Evolutionary conservation across 2,329 filamentous ascomycete species (phyloP), one percentile per base, ranked within the genome.

Genomic region (Tolypocladium inflatum): DNA sequence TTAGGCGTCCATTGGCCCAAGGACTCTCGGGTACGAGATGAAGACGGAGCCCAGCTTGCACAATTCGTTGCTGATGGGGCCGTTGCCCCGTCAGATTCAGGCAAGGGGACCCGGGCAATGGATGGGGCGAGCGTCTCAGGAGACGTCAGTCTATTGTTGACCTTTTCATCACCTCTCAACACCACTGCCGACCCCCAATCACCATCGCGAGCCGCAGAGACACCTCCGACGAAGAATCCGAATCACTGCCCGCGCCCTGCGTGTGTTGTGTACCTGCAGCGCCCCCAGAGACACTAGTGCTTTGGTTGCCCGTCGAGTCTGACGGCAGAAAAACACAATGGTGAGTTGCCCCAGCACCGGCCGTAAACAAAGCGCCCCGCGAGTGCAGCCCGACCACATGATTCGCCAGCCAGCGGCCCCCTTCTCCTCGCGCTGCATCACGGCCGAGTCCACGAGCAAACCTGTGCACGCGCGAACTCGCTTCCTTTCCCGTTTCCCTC

Each of bases 311-410:
- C 21, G 54, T 43, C 55, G 35, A 62, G 60, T 63, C 55, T 58
- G 59, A 59, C 58, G 56, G 59, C 62, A 57, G 57, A 56, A 56
- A 57, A 59, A 63, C 60, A 71, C 65, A 69, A 73, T 73, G 71
- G 71, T 73, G 68, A 73, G 71, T 73, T 71, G 69, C 67, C 67
- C 68, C 65, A 65, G 65, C 67, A 69, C 65, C 70, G 17, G 58
- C 39, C 15, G 39, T 71, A 71, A 71, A 71, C 70, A 71, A 71
- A 66, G 61, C 58, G 63, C 66, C 67, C 68, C 67, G 67, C 68
- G 64, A 63, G 60, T 33, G 57, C 57, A 60, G 62, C 41, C 39
- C 37, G 39, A 52, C 58, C 62, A 61, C 67, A 61, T 72, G 70
- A 72, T 71, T 72, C 70, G 70, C 67, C 66, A 61, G 65, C 54